phyloP scores from a whole-genome alignment of 176 grass and related monocot species.

The Triticum dicoccoides region DNA sequence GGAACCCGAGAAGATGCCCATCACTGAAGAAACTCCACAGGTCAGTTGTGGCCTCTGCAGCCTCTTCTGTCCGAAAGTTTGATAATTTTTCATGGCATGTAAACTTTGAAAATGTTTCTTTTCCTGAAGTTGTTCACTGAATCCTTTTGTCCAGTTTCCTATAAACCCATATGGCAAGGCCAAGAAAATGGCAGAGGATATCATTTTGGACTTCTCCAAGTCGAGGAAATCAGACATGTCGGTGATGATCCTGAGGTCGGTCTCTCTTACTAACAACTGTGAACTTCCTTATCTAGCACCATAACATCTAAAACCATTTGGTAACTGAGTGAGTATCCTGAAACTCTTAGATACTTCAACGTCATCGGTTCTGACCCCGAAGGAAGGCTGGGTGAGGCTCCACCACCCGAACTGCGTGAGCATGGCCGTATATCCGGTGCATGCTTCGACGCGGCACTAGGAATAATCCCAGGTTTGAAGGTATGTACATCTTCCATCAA shows the following conservation, averaged over 20 bases:
- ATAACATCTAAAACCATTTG: not conserved
- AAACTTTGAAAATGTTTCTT: not conserved
- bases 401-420: constrained; percentile 74
- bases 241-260: constrained; percentile 87
- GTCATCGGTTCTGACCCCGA: constrained; percentile 94
- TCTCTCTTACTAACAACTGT: not conserved
- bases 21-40: constrained; percentile 93
- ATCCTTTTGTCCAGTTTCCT: constrained; percentile 50
- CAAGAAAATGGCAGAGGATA: constrained; percentile 98
- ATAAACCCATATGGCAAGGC: constrained; percentile 97
- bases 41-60: constrained; percentile 28
- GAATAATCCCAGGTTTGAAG: constrained; percentile 88
- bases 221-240: constrained; percentile 73
- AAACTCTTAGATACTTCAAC: constrained; percentile 77
- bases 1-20: constrained; percentile 95
- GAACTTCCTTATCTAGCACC: too few relatives aligned
- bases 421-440: constrained; percentile 90
- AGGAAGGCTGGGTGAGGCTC: constrained; percentile 84
- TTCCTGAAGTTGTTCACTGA: not conserved
- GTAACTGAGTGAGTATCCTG: not conserved
- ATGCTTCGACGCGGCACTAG: constrained; percentile 88
- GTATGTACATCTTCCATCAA: constrained; percentile 3
- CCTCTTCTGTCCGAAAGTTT: not conserved
- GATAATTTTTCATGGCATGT: not conserved
- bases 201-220: constrained; percentile 92